phyloP scores from a whole-genome alignment of 1,284 basidiomycete species.

The Ceratobasidium sp. region DNA sequence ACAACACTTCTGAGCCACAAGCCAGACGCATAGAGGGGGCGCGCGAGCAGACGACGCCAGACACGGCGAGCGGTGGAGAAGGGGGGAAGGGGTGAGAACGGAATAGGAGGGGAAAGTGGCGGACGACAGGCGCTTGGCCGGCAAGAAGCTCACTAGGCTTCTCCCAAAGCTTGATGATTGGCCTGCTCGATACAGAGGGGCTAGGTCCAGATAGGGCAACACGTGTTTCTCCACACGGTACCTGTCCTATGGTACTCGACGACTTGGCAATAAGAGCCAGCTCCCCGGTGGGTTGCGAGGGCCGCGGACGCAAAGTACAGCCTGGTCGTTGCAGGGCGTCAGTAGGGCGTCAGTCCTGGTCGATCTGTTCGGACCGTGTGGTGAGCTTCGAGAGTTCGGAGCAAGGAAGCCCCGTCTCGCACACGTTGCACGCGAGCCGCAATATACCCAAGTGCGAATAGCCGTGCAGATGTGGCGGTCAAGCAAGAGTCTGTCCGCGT shows the following conservation, averaged over 20 bases:
- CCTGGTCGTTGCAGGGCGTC: neutral
- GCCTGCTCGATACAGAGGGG: neutral
- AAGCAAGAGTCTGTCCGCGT: neutral
- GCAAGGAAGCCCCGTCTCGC: neutral
- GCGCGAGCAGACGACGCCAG: constrained; percentile 11
- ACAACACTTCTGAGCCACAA: neutral
- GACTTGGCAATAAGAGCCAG: no score
- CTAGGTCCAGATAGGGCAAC: constrained; percentile 25
- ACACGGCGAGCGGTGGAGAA: constrained; percentile 1
- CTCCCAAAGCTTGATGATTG: constrained; percentile 32
- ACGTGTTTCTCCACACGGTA: constrained; percentile 30
- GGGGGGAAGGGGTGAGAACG: constrained; percentile 1
- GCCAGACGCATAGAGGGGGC: constrained; percentile 3
- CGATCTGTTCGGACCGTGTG: no score
- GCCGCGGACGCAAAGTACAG: neutral
- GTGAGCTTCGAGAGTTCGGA: neutral
- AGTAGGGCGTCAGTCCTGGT: no score
- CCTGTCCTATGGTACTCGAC: neutral
- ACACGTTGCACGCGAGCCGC: neutral
- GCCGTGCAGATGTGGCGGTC: constrained; percentile 19
- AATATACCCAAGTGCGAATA: neutral
- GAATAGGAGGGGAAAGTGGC: constrained; percentile 6
- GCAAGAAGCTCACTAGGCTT: constrained; percentile 31
- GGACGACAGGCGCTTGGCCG: neutral
- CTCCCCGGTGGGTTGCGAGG: neutral